Base-by-base conservation (phyloP, 1,284 basidiomycete species). In the Phenoliferia sp. region DNA sequence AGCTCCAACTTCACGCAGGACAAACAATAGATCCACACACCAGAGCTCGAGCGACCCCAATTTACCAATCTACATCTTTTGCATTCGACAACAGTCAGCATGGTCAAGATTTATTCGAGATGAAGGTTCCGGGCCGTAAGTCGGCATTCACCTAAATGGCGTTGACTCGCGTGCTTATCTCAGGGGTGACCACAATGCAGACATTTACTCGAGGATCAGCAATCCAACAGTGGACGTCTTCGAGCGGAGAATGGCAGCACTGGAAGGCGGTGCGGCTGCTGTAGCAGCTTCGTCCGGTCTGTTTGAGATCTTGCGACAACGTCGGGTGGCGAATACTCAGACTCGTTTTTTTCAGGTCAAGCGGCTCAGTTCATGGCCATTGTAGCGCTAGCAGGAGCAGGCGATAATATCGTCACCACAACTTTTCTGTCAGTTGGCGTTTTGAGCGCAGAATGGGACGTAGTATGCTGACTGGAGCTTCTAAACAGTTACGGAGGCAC, bases 191-290 rank as follows among this genome's bases (percentile, higher is more conserved):
- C 39, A 44, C 12, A 44, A 22, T 44, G 39, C 48, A 52, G 48
- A 52, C 28, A 52, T 52, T 5, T 52, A 52, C 48, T n/a, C 22
- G 9, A 6, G 48, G 5, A 87, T 92, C 63, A 86, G 88, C 33
- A 93, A 94, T 78, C 92, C 92, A 12, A 94, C 92, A 5, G 86
- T 88, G 63, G 87, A 88, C 73, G 88, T 93, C 7, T 92, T 94
- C 72, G 91, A 94, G 79, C 86, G 89, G 75, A 85, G 92, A 29
- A 87, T 94, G 3, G 88, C 90, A 1, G 88, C 89, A 0, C 84
- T 94, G 35, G 91, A 94, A 77, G 89, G 90, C 17, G 92, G 92
- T 32, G 83, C 83, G 3, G 90, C 88, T 0, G 91, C 90, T 17
- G 84, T 94, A 1, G 90, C 91, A 2, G 84, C 88, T 0, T 80